These are phyloP conservation scores for Fusarium secorum DNA, from an alignment of 2,329 filamentous ascomycete genomes.

Conservation along the genomic window DNA sequence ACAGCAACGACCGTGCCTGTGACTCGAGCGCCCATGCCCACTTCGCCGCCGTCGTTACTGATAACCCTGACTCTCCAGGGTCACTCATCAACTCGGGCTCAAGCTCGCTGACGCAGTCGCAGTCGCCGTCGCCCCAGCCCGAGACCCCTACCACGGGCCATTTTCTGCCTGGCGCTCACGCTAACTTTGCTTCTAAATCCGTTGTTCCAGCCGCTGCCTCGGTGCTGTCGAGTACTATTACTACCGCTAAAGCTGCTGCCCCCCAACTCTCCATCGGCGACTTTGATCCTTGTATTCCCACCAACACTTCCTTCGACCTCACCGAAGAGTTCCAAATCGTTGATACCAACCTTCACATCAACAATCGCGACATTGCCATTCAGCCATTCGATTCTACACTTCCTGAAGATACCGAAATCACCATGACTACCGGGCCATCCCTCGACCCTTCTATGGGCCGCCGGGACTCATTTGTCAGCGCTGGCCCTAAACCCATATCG, in stretches of 20 bases:
- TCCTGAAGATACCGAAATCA: slow-evolving; percentile 45
- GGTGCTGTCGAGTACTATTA: slow-evolving; percentile 38
- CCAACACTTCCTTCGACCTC: slow-evolving; percentile 45
- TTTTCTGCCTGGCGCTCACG: slow-evolving; percentile 40
- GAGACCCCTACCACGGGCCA: slow-evolving; percentile 44
- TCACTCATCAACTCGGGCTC: slow-evolving; percentile 47
- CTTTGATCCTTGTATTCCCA: slow-evolving; percentile 36
- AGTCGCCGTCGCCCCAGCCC: slow-evolving; percentile 49
- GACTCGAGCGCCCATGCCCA: slow-evolving; percentile 39
- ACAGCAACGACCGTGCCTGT: slow-evolving; percentile 31
- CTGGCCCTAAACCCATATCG: slow-evolving; percentile 71
- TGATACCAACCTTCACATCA: background rate
- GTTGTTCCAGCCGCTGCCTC: slow-evolving; percentile 37
- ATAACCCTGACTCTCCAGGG: slow-evolving; percentile 46
- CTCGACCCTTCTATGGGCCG: slow-evolving; percentile 66
- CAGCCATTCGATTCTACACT: background rate
- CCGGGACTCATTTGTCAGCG: slow-evolving; percentile 72
- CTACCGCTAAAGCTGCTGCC: slow-evolving; percentile 35
- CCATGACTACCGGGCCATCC: slow-evolving; percentile 67
- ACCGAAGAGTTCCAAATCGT: background rate
- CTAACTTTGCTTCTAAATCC: slow-evolving; percentile 41
- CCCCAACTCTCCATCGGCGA: slow-evolving; percentile 30
- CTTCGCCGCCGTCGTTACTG: slow-evolving; percentile 39
- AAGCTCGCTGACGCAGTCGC: slow-evolving; percentile 48
- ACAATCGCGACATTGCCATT: background rate